Base-by-base conservation (phyloP, 805 yeast genomes). In the Maudiozyma saulgeensis region DNA sequence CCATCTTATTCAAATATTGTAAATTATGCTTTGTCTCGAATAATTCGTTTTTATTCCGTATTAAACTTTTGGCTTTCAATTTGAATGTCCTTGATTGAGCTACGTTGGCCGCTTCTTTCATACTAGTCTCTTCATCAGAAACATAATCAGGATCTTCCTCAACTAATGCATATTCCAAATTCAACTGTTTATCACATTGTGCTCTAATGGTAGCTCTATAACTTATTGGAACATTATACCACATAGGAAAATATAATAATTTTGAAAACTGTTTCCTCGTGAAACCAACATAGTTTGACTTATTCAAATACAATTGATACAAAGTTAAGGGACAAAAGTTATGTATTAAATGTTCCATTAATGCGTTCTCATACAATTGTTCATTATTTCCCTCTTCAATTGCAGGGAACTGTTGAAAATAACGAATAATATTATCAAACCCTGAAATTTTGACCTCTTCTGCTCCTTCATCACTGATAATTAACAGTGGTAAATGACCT, bases 201-300 rank as follows among this genome's bases (percentile, higher is more conserved):
- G 51, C 45, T 15, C 56, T 49, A 5, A 59, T 56, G 2, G 44
- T 41, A 3, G 55, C 42, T 41, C 66, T 48, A 34, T 53, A 49
- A 18, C 47, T 47, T 35, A 57, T 34, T 1, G 90, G 89, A 21
- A 82, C 79, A 52, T 77, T 78, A 60, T 83, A 84, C 76, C 83
- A 86, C 77, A 82, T 74, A 9, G 90, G 91, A 67, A 84, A 84
- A 6, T 86, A 83, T 18, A 83, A 63, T 49, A 78, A 73, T 4
- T 68, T 56, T 42, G 72, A 68, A 59, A 82, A 82, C 16, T 75
- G 56, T 21, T 75, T 75, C 52, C 87, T 71, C 4, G 88, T 77
- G 55, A 74, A 81, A 12, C 69, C 61, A 51, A 79, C 84, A 62
- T 82, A 84, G 61, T 84, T 84, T 16, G 63, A 66, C 26, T 74